These are phyloP conservation scores for Saccharomycopsis javanensis DNA, from an alignment of 805 yeast species.

Conservation along the genomic window DNA sequence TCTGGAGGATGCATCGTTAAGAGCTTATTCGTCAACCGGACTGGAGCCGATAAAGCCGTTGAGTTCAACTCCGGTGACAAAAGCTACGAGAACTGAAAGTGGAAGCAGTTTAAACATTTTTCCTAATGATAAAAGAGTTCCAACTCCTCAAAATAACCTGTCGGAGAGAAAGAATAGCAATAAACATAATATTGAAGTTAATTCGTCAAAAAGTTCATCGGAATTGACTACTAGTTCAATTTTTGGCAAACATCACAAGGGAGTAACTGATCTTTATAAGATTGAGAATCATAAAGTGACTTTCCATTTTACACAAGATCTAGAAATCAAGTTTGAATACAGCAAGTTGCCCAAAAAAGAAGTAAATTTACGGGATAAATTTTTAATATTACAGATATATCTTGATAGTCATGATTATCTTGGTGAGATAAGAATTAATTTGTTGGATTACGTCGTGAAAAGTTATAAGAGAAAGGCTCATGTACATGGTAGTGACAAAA, in stretches of 20 bases:
- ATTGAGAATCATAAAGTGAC: constrained; percentile 43
- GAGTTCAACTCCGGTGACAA: constrained; percentile 28
- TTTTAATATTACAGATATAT: constrained; percentile 34
- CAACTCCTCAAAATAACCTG: neutral
- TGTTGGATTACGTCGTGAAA: constrained; percentile 54
- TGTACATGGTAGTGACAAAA: constrained; percentile 26
- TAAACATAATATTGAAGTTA: too few relatives aligned
- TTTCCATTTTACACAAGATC: constrained; percentile 34
- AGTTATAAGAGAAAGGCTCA: constrained; percentile 19
- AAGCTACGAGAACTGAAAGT: constrained; percentile 29
- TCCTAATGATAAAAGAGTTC: neutral
- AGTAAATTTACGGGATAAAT: constrained; percentile 25
- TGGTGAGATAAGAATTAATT: constrained; percentile 59
- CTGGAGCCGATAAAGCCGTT: constrained; percentile 23
- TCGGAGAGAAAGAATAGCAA: neutral
- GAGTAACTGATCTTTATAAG: constrained; percentile 32
- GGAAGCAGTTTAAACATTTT: neutral
- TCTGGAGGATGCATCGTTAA: neutral
- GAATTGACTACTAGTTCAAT: neutral
- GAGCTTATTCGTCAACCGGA: constrained; percentile 7
- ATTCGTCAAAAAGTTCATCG: neutral
- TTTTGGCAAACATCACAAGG: constrained; percentile 22
- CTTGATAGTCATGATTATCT: constrained; percentile 38
- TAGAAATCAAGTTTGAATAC: constrained; percentile 13
- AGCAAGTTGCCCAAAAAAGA: constrained; percentile 25